Conservation (phyloP, 2,329 filamentous ascomycete species). For the Pestalotiopsis sp. region DNA sequence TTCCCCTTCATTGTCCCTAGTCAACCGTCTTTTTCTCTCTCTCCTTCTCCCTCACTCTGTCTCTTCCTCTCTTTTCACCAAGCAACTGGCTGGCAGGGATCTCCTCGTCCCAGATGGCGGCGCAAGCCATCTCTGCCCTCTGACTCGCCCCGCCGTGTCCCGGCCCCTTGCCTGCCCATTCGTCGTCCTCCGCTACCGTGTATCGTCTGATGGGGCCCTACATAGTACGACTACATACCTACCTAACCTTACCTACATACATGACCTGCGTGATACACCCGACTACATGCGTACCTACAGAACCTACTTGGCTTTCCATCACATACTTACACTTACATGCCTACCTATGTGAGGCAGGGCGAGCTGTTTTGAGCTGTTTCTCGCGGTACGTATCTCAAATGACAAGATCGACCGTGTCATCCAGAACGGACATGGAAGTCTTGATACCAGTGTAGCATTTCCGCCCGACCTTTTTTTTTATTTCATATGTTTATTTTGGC, state of each 20-base stretch:
- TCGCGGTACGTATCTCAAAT: not conserved
- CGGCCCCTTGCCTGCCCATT: not conserved
- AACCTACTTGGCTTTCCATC: not conserved
- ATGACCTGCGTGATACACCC: not conserved
- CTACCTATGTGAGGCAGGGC: not conserved
- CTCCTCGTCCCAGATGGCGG: not conserved
- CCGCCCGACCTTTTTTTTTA: not conserved
- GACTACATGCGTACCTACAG: not conserved
- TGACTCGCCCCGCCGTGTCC: constrained; percentile 3
- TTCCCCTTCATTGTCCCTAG: not conserved
- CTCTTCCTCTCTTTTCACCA: not conserved
- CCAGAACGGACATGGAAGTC: not conserved
- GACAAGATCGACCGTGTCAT: not conserved
- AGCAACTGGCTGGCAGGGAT: not conserved
- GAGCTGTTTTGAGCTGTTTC: not conserved
- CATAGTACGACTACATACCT: not conserved
- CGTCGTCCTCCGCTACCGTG: constrained; percentile 12
- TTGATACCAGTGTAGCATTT: constrained; percentile 5
- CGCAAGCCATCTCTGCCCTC: not conserved
- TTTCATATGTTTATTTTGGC: not conserved
- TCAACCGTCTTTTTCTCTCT: not conserved
- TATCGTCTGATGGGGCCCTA: not conserved
- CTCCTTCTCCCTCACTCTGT: not conserved
- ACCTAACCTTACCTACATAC: not conserved
- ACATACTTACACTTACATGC: not conserved